These are phyloP conservation scores for Yamadazyma endophytica DNA, from an alignment of 805 yeast genomes.

Conservation along the genomic window DNA sequence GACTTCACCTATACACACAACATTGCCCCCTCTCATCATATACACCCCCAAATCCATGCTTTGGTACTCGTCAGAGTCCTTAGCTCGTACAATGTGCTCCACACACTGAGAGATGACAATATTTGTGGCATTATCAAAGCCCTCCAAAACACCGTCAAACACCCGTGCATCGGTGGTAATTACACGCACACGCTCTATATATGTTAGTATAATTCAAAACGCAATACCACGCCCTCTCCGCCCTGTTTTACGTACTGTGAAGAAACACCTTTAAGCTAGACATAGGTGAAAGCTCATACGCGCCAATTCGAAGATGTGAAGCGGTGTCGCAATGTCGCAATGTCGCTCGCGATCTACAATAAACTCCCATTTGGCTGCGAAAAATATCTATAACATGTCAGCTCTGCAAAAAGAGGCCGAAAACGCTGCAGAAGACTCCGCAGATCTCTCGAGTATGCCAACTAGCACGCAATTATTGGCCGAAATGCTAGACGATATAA, in stretches of 20 bases:
- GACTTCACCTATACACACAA: conserved; percentile 53
- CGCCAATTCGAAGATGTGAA: background rate
- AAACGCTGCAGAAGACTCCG: too few species aligned
- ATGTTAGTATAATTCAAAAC: conserved; percentile 13
- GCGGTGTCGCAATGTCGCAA: too few species aligned
- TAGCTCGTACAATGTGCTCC: conserved; percentile 46
- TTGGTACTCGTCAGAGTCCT: conserved; percentile 31
- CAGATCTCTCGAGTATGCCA: too few species aligned
- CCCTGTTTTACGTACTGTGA: conserved; percentile 30
- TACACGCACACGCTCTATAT: conserved; percentile 35
- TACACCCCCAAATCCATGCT: conserved; percentile 45
- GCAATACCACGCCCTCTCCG: too few species aligned
- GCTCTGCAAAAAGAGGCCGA: too few species aligned
- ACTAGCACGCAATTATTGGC: too few species aligned
- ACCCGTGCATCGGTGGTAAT: conserved; percentile 42
- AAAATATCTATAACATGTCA: too few species aligned
- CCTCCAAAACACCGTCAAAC: conserved; percentile 43
- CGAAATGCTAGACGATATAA: too few species aligned
- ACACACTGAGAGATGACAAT: conserved; percentile 48
- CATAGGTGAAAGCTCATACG: conserved; percentile 14
- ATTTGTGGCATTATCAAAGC: conserved; percentile 65
- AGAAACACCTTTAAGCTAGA: conserved; percentile 28
- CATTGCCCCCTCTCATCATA: conserved; percentile 55
- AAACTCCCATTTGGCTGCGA: too few species aligned
- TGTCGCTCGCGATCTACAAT: too few species aligned